These are phyloP conservation scores for Sicyos edulis DNA, from an alignment of 306 rosid species.

Conservation along the genomic window DNA sequence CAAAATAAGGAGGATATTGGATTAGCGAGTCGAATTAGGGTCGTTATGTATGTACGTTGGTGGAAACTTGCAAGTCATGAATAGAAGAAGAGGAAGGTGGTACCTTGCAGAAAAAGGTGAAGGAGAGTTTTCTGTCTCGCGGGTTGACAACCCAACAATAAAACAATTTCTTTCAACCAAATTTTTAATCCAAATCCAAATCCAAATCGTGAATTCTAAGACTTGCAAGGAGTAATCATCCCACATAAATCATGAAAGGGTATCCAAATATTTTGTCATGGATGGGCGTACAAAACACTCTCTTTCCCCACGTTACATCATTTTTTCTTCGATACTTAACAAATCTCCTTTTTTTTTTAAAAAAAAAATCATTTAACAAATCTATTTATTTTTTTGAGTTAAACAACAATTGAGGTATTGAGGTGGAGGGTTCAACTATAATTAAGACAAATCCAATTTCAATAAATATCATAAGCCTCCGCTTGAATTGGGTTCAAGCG, in stretches of 20 bases:
- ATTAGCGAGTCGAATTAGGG: background rate
- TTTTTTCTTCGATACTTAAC: background rate
- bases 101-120: background rate
- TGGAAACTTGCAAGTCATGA: background rate
- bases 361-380: too few relatives aligned
- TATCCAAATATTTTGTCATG: slow-evolving; percentile 6
- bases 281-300: slow-evolving; percentile 8
- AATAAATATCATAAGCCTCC: too few relatives aligned
- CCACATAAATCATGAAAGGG: background rate
- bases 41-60: background rate
- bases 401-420: too few relatives aligned
- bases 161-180: background rate
- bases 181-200: background rate
- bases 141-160: background rate
- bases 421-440: too few relatives aligned
- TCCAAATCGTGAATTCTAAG: slow-evolving; percentile 16
- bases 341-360: too few relatives aligned
- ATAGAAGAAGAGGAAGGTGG: background rate
- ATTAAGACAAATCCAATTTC: too few relatives aligned
- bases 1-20: slow-evolving; percentile 11
- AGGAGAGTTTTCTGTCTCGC: background rate
- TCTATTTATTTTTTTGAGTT: too few relatives aligned
- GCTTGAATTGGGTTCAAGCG: too few relatives aligned
- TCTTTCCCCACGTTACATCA: background rate
- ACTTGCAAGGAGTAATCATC: slow-evolving; percentile 11